Evolutionary conservation across 2,329 filamentous ascomycete genomes (phyloP).

Genomic region (Geosmithia morbida): DNA sequence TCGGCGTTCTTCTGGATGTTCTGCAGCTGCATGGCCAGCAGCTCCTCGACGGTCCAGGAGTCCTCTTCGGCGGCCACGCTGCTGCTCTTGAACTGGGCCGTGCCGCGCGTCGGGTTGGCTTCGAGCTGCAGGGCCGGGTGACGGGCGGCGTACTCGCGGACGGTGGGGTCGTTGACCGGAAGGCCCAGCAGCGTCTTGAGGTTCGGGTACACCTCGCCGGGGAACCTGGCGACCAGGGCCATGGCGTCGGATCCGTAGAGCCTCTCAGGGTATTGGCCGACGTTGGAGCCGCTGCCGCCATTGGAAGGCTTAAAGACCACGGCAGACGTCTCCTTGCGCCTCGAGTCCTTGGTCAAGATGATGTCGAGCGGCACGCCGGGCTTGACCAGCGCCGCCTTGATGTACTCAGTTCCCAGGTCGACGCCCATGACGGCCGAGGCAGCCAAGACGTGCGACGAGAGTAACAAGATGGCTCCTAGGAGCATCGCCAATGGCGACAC

Average conservation of each 20-base stretch:
- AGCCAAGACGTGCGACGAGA: constrained; percentile 32
- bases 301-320: constrained; percentile 86
- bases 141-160: constrained; percentile 55
- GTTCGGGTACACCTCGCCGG: constrained; percentile 88
- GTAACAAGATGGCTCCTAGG: constrained; percentile 20
- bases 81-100: constrained; percentile 70
- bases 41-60: constrained; percentile 71
- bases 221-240: constrained; percentile 74
- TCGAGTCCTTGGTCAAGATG: constrained; percentile 92
- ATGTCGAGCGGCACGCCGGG: constrained; percentile 95
- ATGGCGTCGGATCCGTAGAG: constrained; percentile 86
- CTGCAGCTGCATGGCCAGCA: constrained; percentile 91
- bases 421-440: constrained; percentile 72
- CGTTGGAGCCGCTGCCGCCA: constrained; percentile 29
- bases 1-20: constrained; percentile 85
- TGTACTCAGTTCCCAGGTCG: constrained; percentile 90
- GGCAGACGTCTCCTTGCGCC: constrained; percentile 84
- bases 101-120: constrained; percentile 43
- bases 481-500: constrained; percentile 21
- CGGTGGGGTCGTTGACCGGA: constrained; percentile 40
- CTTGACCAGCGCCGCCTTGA: constrained; percentile 93
- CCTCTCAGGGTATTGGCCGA: constrained; percentile 67
- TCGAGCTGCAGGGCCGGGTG: constrained; percentile 68
- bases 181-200: constrained; percentile 83
- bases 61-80: constrained; percentile 45